Evolutionary conservation across 2,329 filamentous ascomycete genomes (phyloP), one percentile per base, ranked within the genome.

Genomic region (Botrytis pseudocinerea): DNA sequence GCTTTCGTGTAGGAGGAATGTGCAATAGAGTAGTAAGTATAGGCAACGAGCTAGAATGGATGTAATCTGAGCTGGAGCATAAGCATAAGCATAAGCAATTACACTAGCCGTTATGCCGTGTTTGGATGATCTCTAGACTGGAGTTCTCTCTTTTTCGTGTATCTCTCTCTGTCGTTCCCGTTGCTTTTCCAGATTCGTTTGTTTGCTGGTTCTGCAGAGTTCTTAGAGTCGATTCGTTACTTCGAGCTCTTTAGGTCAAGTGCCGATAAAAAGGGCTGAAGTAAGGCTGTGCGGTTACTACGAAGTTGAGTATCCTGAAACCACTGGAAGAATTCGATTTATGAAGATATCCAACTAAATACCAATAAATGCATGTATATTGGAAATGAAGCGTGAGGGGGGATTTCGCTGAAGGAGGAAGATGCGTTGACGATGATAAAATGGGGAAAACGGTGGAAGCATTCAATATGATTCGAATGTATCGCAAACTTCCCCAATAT

Each of bases 41-140:
- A 63, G 69, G 59, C 59, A 70, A 51, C 69, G 32, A 64, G 59
- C 40, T 64, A 48, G 48, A 25, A 25, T 66, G 46, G 18, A 28
- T 28, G 64, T 66, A 54, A 35, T 18, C 14, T 66, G 32, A 68
- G 46, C 70, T 54, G 51, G 70, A 38, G 70, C 48, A 66, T 72
- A 46, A 60, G 70, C 70, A 46, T 71, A 20, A 60, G 70, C 48
- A 72, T 69, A 38, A 68, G 62, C 62, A 59, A 68, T 72, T 72
- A 40, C 38, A 72, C 48, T 72, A 62, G 62, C 46, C 51, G 62
- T 40, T 66, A 60, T 68, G 70, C 51, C 40, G 70, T 68, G 51
- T 32, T 51, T 59, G 54, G 54, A 66, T 28, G 40, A 68, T 35
- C 66, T 70, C n/a, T 40, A 38, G 28, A 61, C 59, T 63, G 69